phyloP scores from a whole-genome alignment of 306 rosid species.

The Prunus persica region Prunus_persica_NCBIv2 NC_034012.1:25446501-25447000 shows the following conservation, averaged over 20 bases:
- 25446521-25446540: slow-evolving; percentile 63
- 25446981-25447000: too few relatives aligned
- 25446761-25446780: slow-evolving; percentile 71
- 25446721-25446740: slow-evolving; percentile 51
- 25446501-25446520: slow-evolving; percentile 64
- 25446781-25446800: too few relatives aligned
- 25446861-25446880: too few relatives aligned
- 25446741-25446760: slow-evolving; percentile 63
- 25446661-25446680: not conserved
- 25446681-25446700: not conserved
- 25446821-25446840: too few relatives aligned
- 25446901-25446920: too few relatives aligned
- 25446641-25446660: slow-evolving; percentile 1
- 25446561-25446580: too few relatives aligned
- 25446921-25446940: too few relatives aligned
- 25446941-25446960: too few relatives aligned
- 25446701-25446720: not conserved
- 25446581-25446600: not conserved
- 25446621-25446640: slow-evolving; percentile 1
- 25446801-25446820: too few relatives aligned
- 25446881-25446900: too few relatives aligned
- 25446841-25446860: too few relatives aligned
- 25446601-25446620: not conserved
- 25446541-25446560: not conserved
- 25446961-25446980: too few relatives aligned